A percentile compares a stretch with the other conserved stretches of the same genome.
Conservation (phyloP, 78 protist species). For the Diacronema lutheri region DNA sequence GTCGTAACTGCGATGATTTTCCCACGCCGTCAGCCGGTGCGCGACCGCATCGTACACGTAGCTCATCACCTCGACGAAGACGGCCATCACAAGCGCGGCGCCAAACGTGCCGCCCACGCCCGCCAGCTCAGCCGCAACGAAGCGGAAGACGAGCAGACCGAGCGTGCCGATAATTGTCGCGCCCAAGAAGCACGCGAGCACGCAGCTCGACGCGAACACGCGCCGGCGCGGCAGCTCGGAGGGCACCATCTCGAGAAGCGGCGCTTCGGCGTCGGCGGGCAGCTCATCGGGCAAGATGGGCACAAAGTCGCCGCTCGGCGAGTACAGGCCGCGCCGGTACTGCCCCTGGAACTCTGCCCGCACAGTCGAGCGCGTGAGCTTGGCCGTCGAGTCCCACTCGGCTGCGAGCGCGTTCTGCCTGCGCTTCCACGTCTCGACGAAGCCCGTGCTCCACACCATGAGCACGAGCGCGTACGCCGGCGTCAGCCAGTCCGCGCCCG, state of each 20-base stretch:
- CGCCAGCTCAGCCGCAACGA: no score
- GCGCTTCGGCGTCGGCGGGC: no score
- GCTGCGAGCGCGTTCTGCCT: background rate
- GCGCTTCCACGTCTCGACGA: slow-evolving; percentile 59
- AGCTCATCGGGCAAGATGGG: no score
- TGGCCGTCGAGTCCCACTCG: slow-evolving; percentile 4
- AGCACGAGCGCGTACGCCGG: background rate
- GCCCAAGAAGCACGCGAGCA: no score
- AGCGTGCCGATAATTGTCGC: no score
- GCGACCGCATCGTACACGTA: background rate
- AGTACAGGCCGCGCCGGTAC: no score
- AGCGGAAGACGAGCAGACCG: no score
- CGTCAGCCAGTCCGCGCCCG: no score
- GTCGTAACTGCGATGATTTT: slow-evolving; percentile 60
- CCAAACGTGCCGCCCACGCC: background rate
- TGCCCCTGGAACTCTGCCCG: slow-evolving; percentile 24
- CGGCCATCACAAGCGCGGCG: background rate
- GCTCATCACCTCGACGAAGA: background rate
- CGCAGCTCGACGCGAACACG: no score
- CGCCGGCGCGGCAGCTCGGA: no score
- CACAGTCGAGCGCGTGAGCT: background rate
- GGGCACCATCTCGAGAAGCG: no score
- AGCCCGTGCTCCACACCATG: slow-evolving; percentile 30
- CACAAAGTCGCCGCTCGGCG: no score
- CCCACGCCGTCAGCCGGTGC: slow-evolving; percentile 45